Evolutionary conservation across 768 basidiomycete genomes (phyloP).

Genomic region (Mycena alexandri): DNA sequence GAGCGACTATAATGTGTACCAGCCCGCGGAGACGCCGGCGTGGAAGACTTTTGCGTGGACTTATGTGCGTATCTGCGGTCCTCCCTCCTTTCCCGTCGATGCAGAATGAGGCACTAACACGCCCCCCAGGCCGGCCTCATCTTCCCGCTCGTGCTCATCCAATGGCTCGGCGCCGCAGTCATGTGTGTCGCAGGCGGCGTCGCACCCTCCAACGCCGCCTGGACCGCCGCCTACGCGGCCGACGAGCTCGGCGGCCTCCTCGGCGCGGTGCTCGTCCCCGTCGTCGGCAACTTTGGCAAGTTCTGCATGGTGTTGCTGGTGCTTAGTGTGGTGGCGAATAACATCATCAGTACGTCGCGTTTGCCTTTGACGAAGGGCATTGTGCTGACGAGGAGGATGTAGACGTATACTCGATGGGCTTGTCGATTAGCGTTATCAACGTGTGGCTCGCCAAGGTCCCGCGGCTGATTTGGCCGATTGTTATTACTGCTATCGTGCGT

Average conservation of each 20-base stretch:
- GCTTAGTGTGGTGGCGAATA: slow-evolving; percentile 61
- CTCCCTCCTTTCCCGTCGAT: not conserved
- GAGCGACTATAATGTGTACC: slow-evolving; percentile 58
- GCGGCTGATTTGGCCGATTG: slow-evolving; percentile 51
- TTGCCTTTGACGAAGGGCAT: slow-evolving; percentile 37
- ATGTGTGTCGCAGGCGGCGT: slow-evolving; percentile 51
- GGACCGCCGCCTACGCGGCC: slow-evolving; percentile 49
- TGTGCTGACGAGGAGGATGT: slow-evolving; percentile 29
- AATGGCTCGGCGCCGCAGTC: slow-evolving; percentile 62
- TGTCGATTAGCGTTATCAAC: slow-evolving; percentile 59
- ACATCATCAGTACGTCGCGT: slow-evolving; percentile 67
- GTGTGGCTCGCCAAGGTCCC: slow-evolving; percentile 58
- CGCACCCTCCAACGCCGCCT: slow-evolving; percentile 49
- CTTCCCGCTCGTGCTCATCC: slow-evolving; percentile 50
- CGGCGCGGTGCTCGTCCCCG: slow-evolving; percentile 62
- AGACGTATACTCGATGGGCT: slow-evolving; percentile 61
- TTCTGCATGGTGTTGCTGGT: slow-evolving; percentile 69
- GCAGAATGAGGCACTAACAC: too few species aligned
- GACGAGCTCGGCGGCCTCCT: slow-evolving; percentile 62
- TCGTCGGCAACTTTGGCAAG: slow-evolving; percentile 64
- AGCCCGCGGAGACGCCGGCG: slow-evolving; percentile 49
- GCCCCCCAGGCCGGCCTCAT: slow-evolving; percentile 30
- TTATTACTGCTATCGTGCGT: slow-evolving; percentile 50
- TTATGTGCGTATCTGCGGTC: slow-evolving; percentile 57
- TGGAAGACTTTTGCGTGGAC: slow-evolving; percentile 56